Evolutionary conservation across 805 yeast species (phyloP).

Genomic region (Metschnikowia kunwiensis): DNA sequence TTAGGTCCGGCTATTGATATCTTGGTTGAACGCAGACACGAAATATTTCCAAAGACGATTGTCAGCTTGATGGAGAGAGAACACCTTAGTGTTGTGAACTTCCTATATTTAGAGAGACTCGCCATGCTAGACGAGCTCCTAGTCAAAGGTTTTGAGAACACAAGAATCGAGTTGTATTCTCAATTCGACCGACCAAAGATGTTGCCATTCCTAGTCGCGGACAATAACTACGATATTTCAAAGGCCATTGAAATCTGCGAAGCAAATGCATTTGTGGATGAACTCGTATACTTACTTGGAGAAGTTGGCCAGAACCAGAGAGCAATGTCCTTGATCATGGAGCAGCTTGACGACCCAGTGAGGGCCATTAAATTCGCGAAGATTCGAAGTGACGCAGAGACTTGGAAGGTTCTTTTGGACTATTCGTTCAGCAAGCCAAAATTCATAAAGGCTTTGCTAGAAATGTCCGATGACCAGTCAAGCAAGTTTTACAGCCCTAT

Average conservation of each 20-base stretch:
- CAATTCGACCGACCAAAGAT: slow-evolving; percentile 55
- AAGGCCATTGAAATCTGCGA: slow-evolving; percentile 68
- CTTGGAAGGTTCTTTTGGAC: slow-evolving; percentile 74
- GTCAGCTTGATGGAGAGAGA: slow-evolving; percentile 44
- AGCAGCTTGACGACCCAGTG: slow-evolving; percentile 72
- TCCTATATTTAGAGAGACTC: slow-evolving; percentile 63
- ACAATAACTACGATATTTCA: slow-evolving; percentile 64
- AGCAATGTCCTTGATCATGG: slow-evolving; percentile 75
- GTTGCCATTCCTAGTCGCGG: slow-evolving; percentile 57
- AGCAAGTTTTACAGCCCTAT: slow-evolving; percentile 53
- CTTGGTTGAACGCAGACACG: slow-evolving; percentile 63
- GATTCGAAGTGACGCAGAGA: slow-evolving; percentile 62
- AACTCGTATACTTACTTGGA: slow-evolving; percentile 78
- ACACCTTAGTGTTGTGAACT: slow-evolving; percentile 50
- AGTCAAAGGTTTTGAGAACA: slow-evolving; percentile 59
- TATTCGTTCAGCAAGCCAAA: slow-evolving; percentile 69
- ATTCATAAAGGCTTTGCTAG: slow-evolving; percentile 73
- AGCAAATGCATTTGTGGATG: slow-evolving; percentile 51
- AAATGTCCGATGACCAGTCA: slow-evolving; percentile 57
- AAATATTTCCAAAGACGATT: slow-evolving; percentile 53
- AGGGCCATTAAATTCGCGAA: slow-evolving; percentile 79
- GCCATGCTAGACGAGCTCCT: slow-evolving; percentile 53
- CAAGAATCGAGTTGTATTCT: slow-evolving; percentile 62
- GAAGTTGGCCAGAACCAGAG: slow-evolving; percentile 73
- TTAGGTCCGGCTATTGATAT: slow-evolving; percentile 48